Conservation (phyloP, 108 stramenopile species). For the Cyclotella sp. region DNA sequence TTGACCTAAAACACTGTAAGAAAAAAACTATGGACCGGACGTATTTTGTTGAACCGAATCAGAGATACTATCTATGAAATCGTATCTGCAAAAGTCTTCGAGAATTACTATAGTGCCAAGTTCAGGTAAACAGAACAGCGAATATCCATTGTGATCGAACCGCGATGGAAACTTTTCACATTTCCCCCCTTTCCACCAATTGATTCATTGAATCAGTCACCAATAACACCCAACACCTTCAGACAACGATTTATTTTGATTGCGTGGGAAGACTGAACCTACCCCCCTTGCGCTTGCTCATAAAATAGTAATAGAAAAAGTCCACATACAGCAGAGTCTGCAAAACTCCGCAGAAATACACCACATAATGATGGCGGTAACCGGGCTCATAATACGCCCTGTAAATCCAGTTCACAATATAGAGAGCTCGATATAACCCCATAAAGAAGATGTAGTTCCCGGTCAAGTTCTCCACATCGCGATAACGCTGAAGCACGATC, state of each 20-base stretch:
- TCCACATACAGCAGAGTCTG: slow-evolving; percentile 98
- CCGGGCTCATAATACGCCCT: slow-evolving; percentile 85
- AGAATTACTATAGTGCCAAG: not conserved
- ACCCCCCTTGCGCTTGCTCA: slow-evolving; percentile 82
- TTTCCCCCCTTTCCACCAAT: not conserved
- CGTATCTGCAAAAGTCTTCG: not conserved
- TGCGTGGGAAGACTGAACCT: slow-evolving; percentile 82
- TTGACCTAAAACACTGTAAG: too few species aligned
- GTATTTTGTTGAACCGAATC: too few species aligned
- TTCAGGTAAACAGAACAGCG: too few species aligned
- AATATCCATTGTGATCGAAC: too few species aligned
- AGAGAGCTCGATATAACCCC: slow-evolving; percentile 96
- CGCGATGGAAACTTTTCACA: too few species aligned
- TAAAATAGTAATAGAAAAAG: slow-evolving; percentile 98
- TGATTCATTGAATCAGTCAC: not conserved
- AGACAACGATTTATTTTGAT: slow-evolving; percentile 21
- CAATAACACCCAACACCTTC: not conserved
- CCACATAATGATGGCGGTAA: slow-evolving; percentile 95
- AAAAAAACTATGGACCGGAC: not conserved
- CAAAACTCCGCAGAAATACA: slow-evolving; percentile 93
- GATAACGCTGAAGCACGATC: slow-evolving; percentile 95
- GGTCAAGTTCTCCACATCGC: slow-evolving; percentile 98
- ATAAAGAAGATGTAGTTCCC: slow-evolving; percentile 98
- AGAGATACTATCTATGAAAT: not conserved
- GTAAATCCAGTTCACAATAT: slow-evolving; percentile 99